Conservation (phyloP, 495 filamentous ascomycete species). For the Aspergillus haitiensis region DNA sequence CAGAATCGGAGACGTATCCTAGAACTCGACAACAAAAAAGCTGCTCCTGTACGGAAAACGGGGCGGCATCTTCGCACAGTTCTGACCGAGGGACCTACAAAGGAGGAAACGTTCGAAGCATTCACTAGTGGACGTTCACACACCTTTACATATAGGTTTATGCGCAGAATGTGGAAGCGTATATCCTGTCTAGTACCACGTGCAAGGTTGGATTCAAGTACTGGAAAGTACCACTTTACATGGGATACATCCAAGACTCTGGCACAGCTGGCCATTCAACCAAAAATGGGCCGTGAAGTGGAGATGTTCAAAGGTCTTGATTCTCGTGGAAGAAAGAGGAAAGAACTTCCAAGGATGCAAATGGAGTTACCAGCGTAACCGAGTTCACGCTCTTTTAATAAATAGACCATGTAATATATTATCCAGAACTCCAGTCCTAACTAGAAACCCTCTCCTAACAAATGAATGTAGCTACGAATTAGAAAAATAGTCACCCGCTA, state of each 20-base stretch:
- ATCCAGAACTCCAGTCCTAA: too few species aligned
- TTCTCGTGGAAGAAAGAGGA: conserved; percentile 1
- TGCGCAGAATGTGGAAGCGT: conserved; percentile 47
- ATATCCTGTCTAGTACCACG: conserved; percentile 43
- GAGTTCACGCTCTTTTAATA: too few species aligned
- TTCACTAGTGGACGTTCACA: conserved; percentile 42
- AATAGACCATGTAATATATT: too few species aligned
- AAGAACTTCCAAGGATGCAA: not conserved
- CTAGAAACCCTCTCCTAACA: too few species aligned
- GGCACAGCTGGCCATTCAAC: conserved; percentile 11
- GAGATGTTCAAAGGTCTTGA: conserved; percentile 12
- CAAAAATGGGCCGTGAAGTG: not conserved
- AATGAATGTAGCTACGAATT: too few species aligned
- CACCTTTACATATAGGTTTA: conserved; percentile 43
- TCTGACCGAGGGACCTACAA: conserved; percentile 36
- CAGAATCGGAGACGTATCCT: conserved; percentile 34
- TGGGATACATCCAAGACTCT: conserved; percentile 30
- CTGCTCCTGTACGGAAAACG: not conserved
- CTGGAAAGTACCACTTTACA: conserved; percentile 24
- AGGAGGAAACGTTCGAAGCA: conserved; percentile 34
- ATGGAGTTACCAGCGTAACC: not conserved
- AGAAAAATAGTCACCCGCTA: too few species aligned
- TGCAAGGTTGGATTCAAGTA: conserved; percentile 25
- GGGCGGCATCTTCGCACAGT: conserved; percentile 19
- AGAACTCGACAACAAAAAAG: conserved; percentile 7